Evolutionary conservation across 257 asterid genomes (phyloP).

Genomic region (Solanum habrochaites): DNA sequence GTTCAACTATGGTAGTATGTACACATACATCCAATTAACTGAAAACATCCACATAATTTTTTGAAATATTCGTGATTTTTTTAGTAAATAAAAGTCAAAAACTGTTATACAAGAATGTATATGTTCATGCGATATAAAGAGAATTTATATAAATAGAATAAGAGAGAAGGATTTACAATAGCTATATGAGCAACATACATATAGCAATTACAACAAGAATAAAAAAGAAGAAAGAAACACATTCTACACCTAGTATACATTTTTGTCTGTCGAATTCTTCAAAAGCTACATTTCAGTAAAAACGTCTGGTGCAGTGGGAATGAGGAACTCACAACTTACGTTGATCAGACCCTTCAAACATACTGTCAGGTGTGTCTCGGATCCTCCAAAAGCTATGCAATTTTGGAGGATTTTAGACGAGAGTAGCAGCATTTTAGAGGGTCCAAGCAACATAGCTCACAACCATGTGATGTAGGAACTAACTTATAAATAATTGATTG

Average conservation of each 20-base stretch:
- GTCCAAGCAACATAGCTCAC: not conserved
- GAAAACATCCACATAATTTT: not conserved
- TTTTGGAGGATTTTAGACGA: not conserved
- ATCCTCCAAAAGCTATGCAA: not conserved
- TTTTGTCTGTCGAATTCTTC: not conserved
- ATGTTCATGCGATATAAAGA: not conserved
- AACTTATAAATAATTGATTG: conserved; percentile 11
- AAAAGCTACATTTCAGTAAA: not conserved
- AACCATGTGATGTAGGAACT: not conserved
- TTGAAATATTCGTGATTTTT: not conserved
- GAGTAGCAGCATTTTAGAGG: not conserved
- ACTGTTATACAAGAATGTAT: not conserved
- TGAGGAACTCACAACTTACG: not conserved
- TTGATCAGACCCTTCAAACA: not conserved
- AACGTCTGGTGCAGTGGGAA: not conserved
- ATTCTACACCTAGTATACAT: not conserved
- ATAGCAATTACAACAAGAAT: not conserved
- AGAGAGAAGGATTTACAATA: not conserved
- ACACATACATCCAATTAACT: too few relatives aligned
- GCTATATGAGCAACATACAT: not conserved
- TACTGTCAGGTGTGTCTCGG: not conserved
- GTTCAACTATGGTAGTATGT: too few relatives aligned
- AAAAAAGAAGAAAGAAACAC: not conserved
- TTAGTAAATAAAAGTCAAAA: not conserved
- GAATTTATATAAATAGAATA: not conserved